These are phyloP conservation scores for Leccinum subrobustum DNA, from an alignment of 1,284 basidiomycete species.

Conservation along the genomic window DNA sequence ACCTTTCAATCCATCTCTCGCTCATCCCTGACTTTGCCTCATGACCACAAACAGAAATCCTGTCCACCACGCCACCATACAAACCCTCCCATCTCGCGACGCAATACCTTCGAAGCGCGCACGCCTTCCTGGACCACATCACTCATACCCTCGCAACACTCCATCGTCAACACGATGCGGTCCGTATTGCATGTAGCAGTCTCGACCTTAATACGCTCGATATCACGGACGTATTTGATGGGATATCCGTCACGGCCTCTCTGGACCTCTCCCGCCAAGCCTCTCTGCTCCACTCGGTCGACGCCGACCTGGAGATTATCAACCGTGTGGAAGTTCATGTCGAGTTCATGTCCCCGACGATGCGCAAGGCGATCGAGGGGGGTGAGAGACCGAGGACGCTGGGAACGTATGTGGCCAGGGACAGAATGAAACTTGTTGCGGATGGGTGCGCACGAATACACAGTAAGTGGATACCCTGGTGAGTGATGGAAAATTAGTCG, in stretches of 20 bases:
- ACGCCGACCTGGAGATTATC: conserved; percentile 69
- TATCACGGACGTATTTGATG: conserved; percentile 68
- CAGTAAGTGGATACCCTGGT: conserved; percentile 40
- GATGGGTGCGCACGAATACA: conserved; percentile 72
- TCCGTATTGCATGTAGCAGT: conserved; percentile 63
- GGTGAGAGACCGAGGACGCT: conserved; percentile 68
- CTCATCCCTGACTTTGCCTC: neutral
- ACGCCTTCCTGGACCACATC: conserved; percentile 59
- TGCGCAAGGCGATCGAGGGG: conserved; percentile 63
- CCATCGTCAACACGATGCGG: conserved; percentile 61
- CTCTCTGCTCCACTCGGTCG: conserved; percentile 55
- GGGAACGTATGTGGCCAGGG: conserved; percentile 75
- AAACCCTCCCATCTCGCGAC: conserved; percentile 62
- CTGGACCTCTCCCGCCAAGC: conserved; percentile 65
- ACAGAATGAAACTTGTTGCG: conserved; percentile 77
- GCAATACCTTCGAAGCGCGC: conserved; percentile 61
- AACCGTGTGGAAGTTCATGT: conserved; percentile 63
- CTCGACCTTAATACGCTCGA: conserved; percentile 71
- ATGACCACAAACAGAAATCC: conserved; percentile 45
- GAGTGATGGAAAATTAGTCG: neutral
- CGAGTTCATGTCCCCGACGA: conserved; percentile 68
- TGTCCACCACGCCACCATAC: conserved; percentile 68
- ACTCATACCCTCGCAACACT: conserved; percentile 50
- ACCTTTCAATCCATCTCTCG: neutral
- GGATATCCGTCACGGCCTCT: conserved; percentile 51